Conservation (phyloP, 345 rosid genomes). For the Hevea brasiliensis region DNA sequence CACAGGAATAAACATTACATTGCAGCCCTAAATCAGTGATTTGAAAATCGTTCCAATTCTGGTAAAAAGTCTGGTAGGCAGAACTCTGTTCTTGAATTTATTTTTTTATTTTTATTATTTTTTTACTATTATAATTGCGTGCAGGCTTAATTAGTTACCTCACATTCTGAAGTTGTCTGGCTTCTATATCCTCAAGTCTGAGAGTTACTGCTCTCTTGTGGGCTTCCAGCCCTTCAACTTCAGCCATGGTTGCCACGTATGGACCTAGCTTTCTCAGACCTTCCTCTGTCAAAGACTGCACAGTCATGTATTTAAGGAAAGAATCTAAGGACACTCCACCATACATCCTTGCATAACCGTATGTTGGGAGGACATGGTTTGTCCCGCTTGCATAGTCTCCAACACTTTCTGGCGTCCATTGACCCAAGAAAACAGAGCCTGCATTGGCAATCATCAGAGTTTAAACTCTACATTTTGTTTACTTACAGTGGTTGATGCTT, state of each 20-base stretch:
- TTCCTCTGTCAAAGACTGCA: conserved; percentile 82
- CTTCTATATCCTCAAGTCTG: conserved; percentile 71
- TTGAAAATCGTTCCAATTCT: background rate
- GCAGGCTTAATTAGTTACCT: conserved; percentile 10
- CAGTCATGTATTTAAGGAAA: conserved; percentile 82
- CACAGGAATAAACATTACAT: background rate
- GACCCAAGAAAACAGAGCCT: conserved; percentile 88
- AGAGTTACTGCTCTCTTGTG: conserved; percentile 92
- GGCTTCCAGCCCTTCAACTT: conserved; percentile 86
- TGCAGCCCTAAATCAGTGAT: background rate
- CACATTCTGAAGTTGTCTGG: conserved; percentile 44
- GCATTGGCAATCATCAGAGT: conserved; percentile 3
- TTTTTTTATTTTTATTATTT: too few species aligned
- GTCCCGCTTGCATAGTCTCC: conserved; percentile 97
- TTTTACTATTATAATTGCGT: too few species aligned
- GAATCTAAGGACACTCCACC: conserved; percentile 90
- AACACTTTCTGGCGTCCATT: conserved; percentile 96
- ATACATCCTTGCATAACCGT: conserved; percentile 91
- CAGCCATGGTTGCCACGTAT: conserved; percentile 82
- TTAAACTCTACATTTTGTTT: too few species aligned
- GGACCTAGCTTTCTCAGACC: conserved; percentile 82
- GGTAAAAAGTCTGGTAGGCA: background rate
- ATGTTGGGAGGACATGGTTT: conserved; percentile 86
- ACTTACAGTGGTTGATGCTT: too few species aligned
- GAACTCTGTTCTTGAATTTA: background rate